These are phyloP conservation scores for Colletotrichum chlorophyti DNA, from an alignment of 2,329 filamentous ascomycete genomes.

Conservation along the genomic window DNA sequence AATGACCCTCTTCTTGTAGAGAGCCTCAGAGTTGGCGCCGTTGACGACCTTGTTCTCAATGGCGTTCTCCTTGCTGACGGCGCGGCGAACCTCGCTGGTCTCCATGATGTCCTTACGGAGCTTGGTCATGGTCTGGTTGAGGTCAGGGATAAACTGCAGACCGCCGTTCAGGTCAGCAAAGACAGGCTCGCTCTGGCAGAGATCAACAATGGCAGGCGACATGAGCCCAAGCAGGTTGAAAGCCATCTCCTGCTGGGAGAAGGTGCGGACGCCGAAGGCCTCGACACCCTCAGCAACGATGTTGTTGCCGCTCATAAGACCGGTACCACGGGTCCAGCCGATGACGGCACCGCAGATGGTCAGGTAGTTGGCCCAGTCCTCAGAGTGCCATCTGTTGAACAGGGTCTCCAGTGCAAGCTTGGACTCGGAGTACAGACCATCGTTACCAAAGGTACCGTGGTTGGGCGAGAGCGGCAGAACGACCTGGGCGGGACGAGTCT, in stretches of 20 bases:
- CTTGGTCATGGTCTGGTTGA: constrained; percentile 93
- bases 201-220: constrained; percentile 90
- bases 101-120: constrained; percentile 95
- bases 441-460: constrained; percentile 97
- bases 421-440: constrained; percentile 97
- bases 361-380: constrained; percentile 96
- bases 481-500: constrained; percentile 95
- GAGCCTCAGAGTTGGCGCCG: constrained; percentile 86
- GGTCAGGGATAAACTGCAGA: constrained; percentile 94
- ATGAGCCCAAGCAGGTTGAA: constrained; percentile 98
- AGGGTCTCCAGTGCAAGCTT: constrained; percentile 96
- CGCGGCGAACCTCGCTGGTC: constrained; percentile 90
- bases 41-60: constrained; percentile 98
- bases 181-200: constrained; percentile 94
- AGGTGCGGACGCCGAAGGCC: constrained; percentile 94
- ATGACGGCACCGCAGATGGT: constrained; percentile 98
- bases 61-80: constrained; percentile 93
- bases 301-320: constrained; percentile 98
- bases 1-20: constrained; percentile 94
- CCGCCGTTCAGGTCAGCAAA: constrained; percentile 98
- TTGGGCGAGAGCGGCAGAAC: constrained; percentile 96
- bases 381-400: constrained; percentile 98
- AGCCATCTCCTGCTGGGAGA: constrained; percentile 99
- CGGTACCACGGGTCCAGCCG: constrained; percentile 97
- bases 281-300: constrained; percentile 97